Evolutionary conservation across 768 basidiomycete genomes (phyloP).

Genomic region (Hygrocybe punicea): DNA sequence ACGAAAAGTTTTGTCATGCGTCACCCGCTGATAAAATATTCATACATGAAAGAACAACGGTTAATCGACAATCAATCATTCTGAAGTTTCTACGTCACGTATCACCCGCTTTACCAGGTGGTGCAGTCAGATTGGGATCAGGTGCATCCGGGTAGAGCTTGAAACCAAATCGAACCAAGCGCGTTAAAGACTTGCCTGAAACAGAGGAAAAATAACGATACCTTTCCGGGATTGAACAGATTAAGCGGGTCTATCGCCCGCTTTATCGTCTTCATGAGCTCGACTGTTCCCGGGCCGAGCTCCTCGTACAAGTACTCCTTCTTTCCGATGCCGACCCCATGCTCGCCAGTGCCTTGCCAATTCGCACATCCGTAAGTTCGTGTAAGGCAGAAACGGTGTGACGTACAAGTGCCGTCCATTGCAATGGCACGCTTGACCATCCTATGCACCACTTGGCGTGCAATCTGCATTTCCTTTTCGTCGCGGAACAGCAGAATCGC

Average conservation of each 20-base stretch:
- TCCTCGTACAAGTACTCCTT: constrained; percentile 80
- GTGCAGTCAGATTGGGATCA: too few relatives aligned
- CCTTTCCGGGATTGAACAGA: constrained; percentile 86
- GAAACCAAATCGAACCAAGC: not conserved
- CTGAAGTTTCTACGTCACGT: too few relatives aligned
- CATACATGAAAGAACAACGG: too few relatives aligned
- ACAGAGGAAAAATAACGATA: too few relatives aligned
- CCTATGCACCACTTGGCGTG: constrained; percentile 61
- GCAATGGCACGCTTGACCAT: constrained; percentile 68
- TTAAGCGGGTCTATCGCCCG: constrained; percentile 71
- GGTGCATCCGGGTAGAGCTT: too few relatives aligned
- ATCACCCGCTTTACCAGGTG: too few relatives aligned
- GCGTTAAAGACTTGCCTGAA: too few relatives aligned
- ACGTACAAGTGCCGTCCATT: constrained; percentile 73
- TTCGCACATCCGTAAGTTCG: constrained; percentile 7
- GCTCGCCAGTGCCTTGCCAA: constrained; percentile 70
- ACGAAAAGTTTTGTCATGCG: too few relatives aligned
- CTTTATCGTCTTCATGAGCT: constrained; percentile 85
- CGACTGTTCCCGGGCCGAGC: constrained; percentile 76
- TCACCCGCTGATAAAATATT: too few relatives aligned
- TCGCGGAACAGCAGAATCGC: constrained; percentile 56
- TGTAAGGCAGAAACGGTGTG: not conserved
- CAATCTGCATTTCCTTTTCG: constrained; percentile 54
- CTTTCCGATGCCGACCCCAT: constrained; percentile 86
- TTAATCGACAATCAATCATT: too few relatives aligned